A percentile compares a stretch with the other conserved stretches of the same genome.
Evolutionary conservation across 805 yeast genomes (phyloP).

Genomic region (Wickerhamomyces subpelliculosus): DNA sequence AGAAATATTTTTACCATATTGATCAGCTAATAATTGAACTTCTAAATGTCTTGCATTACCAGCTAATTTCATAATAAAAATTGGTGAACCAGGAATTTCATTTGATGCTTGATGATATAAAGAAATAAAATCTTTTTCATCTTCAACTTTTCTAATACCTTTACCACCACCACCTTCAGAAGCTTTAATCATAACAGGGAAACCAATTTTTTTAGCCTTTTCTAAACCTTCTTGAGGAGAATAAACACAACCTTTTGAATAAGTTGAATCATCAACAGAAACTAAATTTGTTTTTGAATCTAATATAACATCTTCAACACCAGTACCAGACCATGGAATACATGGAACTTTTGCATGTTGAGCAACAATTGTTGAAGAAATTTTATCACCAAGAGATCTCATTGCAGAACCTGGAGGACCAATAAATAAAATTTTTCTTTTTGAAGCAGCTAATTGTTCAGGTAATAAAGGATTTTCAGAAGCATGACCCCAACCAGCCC

Average conservation of each 20-base stretch:
- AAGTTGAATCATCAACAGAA: slow-evolving; percentile 78
- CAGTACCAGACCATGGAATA: slow-evolving; percentile 99
- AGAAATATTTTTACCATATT: slow-evolving; percentile 96
- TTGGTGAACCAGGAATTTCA: slow-evolving; percentile 98
- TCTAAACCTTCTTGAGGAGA: slow-evolving; percentile 84
- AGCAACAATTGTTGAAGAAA: slow-evolving; percentile 96
- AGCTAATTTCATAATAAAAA: slow-evolving; percentile 95
- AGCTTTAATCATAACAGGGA: slow-evolving; percentile 98
- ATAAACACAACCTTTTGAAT: slow-evolving; percentile 81
- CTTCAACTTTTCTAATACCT: slow-evolving; percentile 95
- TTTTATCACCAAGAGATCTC: slow-evolving; percentile 99
- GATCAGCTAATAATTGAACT: slow-evolving; percentile 96
- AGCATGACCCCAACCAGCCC: slow-evolving; percentile 99
- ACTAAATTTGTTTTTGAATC: slow-evolving; percentile 72
- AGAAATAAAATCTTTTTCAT: slow-evolving; percentile 68
- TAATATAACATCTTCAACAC: slow-evolving; percentile 73
- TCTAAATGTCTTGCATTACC: slow-evolving; percentile 97
- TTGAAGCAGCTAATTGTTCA: slow-evolving; percentile 88
- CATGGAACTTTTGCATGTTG: slow-evolving; percentile 98
- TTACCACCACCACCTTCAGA: slow-evolving; percentile 99
- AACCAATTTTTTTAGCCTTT: slow-evolving; percentile 84
- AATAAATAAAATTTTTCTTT: slow-evolving; percentile 83
- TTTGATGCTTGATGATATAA: slow-evolving; percentile 90
- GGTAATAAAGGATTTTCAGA: slow-evolving; percentile 97
- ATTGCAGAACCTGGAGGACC: slow-evolving; percentile 99